Evolutionary conservation across 2,329 filamentous ascomycete genomes (phyloP).

Genomic region (Raffaelea ambrosiae): DNA sequence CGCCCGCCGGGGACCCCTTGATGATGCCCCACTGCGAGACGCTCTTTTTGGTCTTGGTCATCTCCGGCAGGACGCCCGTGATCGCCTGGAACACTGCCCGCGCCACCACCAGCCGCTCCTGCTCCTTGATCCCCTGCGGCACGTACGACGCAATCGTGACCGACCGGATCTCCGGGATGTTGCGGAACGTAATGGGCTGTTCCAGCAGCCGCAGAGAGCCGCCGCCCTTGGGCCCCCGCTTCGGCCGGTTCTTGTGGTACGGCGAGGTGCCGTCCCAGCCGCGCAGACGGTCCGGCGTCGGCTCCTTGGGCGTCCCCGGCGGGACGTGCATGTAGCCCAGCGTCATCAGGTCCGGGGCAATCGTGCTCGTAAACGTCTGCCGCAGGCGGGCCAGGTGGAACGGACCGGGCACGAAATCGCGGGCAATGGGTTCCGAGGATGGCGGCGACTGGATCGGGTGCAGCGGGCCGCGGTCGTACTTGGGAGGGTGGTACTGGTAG

Average conservation of each 20-base stretch:
- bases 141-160: constrained; percentile 73
- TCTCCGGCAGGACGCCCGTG: constrained; percentile 62
- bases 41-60: constrained; percentile 61
- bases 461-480: constrained; percentile 87
- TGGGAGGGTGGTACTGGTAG: constrained; percentile 82
- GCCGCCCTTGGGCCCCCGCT: constrained; percentile 77
- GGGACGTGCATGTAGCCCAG: constrained; percentile 81
- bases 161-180: constrained; percentile 72
- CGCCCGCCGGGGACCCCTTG: constrained; percentile 61
- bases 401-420: constrained; percentile 81
- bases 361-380: constrained; percentile 82
- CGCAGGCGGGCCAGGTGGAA: constrained; percentile 81
- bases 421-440: constrained; percentile 76
- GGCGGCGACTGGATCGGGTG: constrained; percentile 89
- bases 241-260: constrained; percentile 86
- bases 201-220: constrained; percentile 65
- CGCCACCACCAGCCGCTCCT: constrained; percentile 69
- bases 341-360: constrained; percentile 80
- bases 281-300: constrained; percentile 58
- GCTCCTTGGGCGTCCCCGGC: constrained; percentile 56
- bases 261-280: constrained; percentile 85
- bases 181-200: constrained; percentile 67
- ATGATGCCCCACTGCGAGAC: constrained; percentile 69
- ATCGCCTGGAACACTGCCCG: constrained; percentile 81
- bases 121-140: constrained; percentile 62